Base-by-base conservation (phyloP, 306 rosid species). In the Trifolium repens region DNA sequence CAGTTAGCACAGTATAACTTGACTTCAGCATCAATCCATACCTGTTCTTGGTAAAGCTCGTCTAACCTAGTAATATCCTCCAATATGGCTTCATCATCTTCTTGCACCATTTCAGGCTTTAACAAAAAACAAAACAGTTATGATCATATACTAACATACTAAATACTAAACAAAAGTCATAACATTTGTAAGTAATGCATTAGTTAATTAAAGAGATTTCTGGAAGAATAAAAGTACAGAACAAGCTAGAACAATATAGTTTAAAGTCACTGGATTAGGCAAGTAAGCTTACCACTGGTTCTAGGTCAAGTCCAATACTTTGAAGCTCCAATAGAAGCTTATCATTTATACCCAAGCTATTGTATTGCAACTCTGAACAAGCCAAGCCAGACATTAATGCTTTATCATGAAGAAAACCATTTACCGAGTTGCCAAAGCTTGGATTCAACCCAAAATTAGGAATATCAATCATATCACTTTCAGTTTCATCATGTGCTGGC, bases 281-380 rank as follows among this genome's bases (percentile, higher is more conserved):
- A 72, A 54, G 77, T 77, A 69, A 69, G 85, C 91, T 43, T 84
- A 96, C 99, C 94, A 84, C 87, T 14, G 87, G 82, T 30, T 88
- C 94, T 22, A 90, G 96, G 78, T 83, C 85, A 73, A 96, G 82
- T 79, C 93, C 99, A 77, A 96, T 82, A 72, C 98, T 92, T 72
- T 84, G 96, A 84, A 96, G 86, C 88, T 96, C 99, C 89, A 92
- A 81, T 44, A 96, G 90, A 85, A 96, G 87, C 82, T 84, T 96
- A 68, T 92, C 96, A 83, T 92, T 88, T 70, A 96, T 68, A 66
- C 81, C 80, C 87, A 89, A 80, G 84, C 75, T 81, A 74, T 83
- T 91, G 78, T 90, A 94, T 68, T 87, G 94, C 60, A 81, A 81
- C 77, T 94, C 99, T 65, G 97, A 84, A 78, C 89, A 84, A 70